Conservation (phyloP, 345 rosid genomes). For the Erodium maritimum region DNA sequence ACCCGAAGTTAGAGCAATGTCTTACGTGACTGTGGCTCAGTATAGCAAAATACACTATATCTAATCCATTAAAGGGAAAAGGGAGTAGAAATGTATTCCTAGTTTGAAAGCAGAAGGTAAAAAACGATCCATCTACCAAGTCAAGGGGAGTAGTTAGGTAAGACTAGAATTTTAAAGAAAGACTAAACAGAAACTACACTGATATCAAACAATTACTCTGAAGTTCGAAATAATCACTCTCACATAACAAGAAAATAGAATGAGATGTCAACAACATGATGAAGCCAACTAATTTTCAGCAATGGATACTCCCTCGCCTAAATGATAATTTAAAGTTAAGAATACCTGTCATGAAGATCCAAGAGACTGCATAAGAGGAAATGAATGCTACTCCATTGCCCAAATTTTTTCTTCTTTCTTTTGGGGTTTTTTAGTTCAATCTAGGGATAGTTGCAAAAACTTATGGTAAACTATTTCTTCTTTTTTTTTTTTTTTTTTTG, state of each 20-base stretch:
- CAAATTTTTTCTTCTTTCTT: no score
- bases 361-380: no score
- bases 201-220: background rate
- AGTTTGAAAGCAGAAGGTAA: background rate
- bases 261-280: background rate
- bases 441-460: no score
- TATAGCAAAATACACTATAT: background rate
- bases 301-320: background rate
- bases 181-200: background rate
- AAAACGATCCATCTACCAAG: background rate
- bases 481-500: no score
- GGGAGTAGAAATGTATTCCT: background rate
- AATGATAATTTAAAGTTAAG: background rate
- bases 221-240: background rate
- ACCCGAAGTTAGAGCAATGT: background rate
- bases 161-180: background rate
- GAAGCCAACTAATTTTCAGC: background rate
- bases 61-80: background rate
- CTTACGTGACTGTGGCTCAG: no score
- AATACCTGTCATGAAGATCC: background rate
- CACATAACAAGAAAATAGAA: background rate
- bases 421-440: no score
- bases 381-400: no score
- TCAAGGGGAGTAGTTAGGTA: background rate
- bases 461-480: no score